These are phyloP conservation scores for Teratosphaeriaceae sp. DNA, from an alignment of 2,329 filamentous ascomycete genomes.

Conservation along the genomic window DNA sequence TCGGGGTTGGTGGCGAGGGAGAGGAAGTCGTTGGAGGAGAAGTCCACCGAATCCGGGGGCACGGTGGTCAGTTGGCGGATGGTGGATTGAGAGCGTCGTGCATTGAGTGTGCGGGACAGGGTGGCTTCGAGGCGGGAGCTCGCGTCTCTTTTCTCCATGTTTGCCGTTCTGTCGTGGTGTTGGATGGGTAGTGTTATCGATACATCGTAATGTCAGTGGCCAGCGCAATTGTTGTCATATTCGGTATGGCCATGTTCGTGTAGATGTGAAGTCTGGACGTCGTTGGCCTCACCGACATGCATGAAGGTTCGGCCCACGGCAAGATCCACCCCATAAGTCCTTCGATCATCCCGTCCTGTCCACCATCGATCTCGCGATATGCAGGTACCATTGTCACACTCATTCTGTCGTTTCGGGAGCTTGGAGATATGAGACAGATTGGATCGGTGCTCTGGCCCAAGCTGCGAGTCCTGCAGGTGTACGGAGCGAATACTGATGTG, in stretches of 20 bases:
- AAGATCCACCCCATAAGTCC: not conserved
- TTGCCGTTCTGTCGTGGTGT: too few species aligned
- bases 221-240: too few species aligned
- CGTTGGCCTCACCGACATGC: slow-evolving; percentile 4
- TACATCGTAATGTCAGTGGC: too few species aligned
- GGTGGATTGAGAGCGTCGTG: slow-evolving; percentile 37
- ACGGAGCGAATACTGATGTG: slow-evolving; percentile 77
- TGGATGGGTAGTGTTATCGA: too few species aligned
- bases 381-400: slow-evolving; percentile 7
- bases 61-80: slow-evolving; percentile 43
- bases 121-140: slow-evolving; percentile 17
- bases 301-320: slow-evolving; percentile 6
- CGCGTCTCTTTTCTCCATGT: too few species aligned
- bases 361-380: slow-evolving; percentile 1
- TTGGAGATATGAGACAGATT: slow-evolving; percentile 39
- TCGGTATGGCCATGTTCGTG: too few species aligned
- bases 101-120: slow-evolving; percentile 27
- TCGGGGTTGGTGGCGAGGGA: slow-evolving; percentile 46
- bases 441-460: slow-evolving; percentile 61
- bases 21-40: slow-evolving; percentile 61
- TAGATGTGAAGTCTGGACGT: slow-evolving; percentile 4
- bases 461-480: slow-evolving; percentile 66
- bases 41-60: slow-evolving; percentile 42
- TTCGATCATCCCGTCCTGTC: not conserved
- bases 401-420: not conserved